phyloP scores from a whole-genome alignment of 139 green algal genomes.

The Pleodorina starrii region DNA sequence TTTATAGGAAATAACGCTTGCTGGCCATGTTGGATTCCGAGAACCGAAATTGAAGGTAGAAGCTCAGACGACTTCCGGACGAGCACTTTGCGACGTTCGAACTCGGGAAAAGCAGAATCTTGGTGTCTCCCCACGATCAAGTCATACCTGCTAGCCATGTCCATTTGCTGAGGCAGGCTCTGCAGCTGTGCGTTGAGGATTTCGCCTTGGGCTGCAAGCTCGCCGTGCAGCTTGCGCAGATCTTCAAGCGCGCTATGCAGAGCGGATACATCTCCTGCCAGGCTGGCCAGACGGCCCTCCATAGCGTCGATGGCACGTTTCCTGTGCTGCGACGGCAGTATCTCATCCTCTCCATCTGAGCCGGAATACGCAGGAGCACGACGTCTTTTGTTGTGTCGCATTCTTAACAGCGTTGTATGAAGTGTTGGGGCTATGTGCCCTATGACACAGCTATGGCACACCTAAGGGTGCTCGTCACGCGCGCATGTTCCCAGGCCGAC shows the following conservation, averaged over 20 bases:
- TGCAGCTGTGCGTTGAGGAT: neutral
- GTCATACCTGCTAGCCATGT: no score
- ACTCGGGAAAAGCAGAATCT: no score
- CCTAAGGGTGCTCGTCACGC: no score
- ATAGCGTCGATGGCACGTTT: slow-evolving; percentile 8
- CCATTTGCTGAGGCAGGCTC: neutral
- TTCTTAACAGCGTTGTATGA: neutral
- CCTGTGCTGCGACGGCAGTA: slow-evolving; percentile 3
- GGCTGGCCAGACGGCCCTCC: slow-evolving; percentile 3
- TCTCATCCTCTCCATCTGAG: slow-evolving; percentile 7
- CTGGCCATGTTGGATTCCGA: no score
- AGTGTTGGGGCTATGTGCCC: no score
- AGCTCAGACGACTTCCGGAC: neutral
- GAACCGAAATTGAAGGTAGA: no score
- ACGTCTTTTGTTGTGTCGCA: neutral
- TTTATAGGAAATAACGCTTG: no score
- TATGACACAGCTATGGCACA: no score
- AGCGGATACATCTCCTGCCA: neutral
- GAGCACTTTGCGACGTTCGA: no score
- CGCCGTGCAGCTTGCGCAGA: neutral
- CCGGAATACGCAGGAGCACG: neutral
- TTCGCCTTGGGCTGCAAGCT: slow-evolving; percentile 6
- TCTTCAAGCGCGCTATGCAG: slow-evolving; percentile 9
- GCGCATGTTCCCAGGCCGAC: no score
- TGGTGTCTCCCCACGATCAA: no score